Evolutionary conservation across 2,329 filamentous ascomycete genomes (phyloP), one percentile per base, ranked within the genome.

Genomic region (Alternaria viburni): DNA sequence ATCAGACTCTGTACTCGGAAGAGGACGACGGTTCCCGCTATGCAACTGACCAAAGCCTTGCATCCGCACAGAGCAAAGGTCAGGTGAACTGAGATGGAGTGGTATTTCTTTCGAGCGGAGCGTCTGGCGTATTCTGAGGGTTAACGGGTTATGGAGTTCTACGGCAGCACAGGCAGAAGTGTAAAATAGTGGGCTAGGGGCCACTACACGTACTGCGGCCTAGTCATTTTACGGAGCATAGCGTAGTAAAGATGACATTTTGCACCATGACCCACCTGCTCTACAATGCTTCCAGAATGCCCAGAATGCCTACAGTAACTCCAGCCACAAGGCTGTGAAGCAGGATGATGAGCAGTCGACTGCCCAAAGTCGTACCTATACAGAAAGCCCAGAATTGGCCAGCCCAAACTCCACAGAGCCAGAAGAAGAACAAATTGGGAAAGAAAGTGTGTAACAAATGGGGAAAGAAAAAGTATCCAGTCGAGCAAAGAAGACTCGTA

Each of bases 1-100:
- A 98, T 74, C 89, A 93, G 79, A 83, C 86, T 46, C 84, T 97
- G 13, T 97, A 90, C 76, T 71, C 71, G 11, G 88, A 86, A 10
- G 84, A 92, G 54, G 90, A 92, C 32, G 76, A 77, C 41, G 77
- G 74, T 2, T 83, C 79, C 55, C 75, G 77, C 12, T 83, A 83
- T 64, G 62, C 70, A 10, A 69, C 62, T 1, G 69, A 74, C 51
- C 59, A 67, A 46, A 62, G 51, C 28, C 57, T 73, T 30, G 63
- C 59, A 46, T 61, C 61, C 25, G 36, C 52, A 15, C 46, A 43
- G 45, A 62, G 54, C 57, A 64, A 61, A 52, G 49, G 57, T 17
- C 54, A 23, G 43, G 32, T 43, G 23, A 30, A 28, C 15, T 19
- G 19, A 32, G n/a, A n/a, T 44, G n/a, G 28, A 26, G 32, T 41